Evolutionary conservation across 352 stramenopile species (phyloP).

Genomic region (Nothophytophthora sp.): DNA sequence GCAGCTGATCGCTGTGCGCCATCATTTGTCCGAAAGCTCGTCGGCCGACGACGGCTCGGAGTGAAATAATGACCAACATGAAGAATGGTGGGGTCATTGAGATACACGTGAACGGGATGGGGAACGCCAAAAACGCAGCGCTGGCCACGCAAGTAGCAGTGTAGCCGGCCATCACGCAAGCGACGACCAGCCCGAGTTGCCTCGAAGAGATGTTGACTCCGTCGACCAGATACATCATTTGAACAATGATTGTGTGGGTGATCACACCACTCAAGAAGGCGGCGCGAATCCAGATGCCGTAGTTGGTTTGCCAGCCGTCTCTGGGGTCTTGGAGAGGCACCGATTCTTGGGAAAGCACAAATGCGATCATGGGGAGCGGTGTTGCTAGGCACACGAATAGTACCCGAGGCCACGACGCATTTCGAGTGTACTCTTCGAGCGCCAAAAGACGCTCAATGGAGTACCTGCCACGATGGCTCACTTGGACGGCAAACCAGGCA

Average conservation of each 20-base stretch:
- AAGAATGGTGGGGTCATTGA: conserved; percentile 3
- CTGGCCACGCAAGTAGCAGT: too few species aligned
- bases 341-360: conserved; percentile 4
- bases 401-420: conserved; percentile 2
- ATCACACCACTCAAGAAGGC: conserved; percentile 2
- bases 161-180: too few species aligned
- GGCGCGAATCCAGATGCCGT: conserved; percentile 14
- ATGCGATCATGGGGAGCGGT: not conserved
- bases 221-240: too few species aligned
- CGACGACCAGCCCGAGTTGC: too few species aligned
- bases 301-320: conserved; percentile 5
- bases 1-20: conserved; percentile 3
- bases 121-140: conserved; percentile 16
- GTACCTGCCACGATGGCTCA: conserved; percentile 3
- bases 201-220: too few species aligned
- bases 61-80: conserved; percentile 1
- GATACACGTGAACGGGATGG: conserved; percentile 23
- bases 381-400: conserved; percentile 8
- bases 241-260: too few species aligned
- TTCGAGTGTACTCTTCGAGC: conserved; percentile 17
- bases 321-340: conserved; percentile 10
- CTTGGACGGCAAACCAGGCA: not conserved
- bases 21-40: conserved; percentile 8
- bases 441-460: conserved; percentile 11
- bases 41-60: conserved; percentile 8